Percentiles rank a stretch among this genome's conserved stretches.
phyloP scores from a whole-genome alignment of 805 yeast genomes.

The Saturnispora ahearnii region DNA sequence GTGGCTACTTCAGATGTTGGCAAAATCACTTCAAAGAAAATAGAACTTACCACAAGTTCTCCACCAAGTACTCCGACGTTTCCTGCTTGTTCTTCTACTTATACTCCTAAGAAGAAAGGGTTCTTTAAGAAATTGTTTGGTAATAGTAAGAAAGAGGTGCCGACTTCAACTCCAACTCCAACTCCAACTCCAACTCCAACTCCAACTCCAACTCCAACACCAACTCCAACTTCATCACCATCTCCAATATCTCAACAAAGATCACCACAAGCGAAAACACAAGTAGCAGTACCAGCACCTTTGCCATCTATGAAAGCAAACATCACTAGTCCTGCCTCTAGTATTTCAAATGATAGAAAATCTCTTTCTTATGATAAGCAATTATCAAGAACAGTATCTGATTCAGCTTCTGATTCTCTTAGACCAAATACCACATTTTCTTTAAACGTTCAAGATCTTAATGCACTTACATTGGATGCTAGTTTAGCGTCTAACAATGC shows the following conservation, averaged over 20 bases:
- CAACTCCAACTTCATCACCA: background rate
- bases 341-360: background rate
- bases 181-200: background rate
- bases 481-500: background rate
- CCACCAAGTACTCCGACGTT: constrained; percentile 1
- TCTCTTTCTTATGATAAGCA: background rate
- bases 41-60: background rate
- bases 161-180: constrained; percentile 1
- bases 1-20: constrained; percentile 16
- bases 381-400: background rate
- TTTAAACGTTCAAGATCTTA: background rate
- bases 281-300: background rate
- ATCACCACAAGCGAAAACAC: background rate
- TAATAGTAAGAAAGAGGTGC: constrained; percentile 13
- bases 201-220: background rate
- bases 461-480: background rate
- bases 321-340: background rate
- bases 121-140: constrained; percentile 25
- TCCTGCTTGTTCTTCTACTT: constrained; percentile 2
- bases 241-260: background rate
- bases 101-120: constrained; percentile 15
- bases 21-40: background rate
- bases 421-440: background rate
- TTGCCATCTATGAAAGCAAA: background rate
- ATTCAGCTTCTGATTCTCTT: background rate